phyloP scores from a whole-genome alignment of 2,329 filamentous ascomycete genomes.

The Leptodontidium sp. region DNA sequence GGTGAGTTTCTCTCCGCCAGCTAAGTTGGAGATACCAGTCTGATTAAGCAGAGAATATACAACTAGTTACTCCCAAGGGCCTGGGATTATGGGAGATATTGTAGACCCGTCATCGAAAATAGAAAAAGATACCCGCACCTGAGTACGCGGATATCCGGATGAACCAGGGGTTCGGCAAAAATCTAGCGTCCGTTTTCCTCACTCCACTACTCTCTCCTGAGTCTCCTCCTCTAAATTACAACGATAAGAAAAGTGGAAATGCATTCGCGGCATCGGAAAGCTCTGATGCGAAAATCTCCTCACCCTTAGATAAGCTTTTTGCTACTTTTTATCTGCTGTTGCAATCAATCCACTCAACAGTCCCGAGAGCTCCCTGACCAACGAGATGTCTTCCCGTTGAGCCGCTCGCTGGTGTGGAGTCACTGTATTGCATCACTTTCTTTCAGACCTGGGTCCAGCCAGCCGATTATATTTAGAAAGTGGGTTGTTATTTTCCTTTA shows the following conservation, averaged over 20 bases:
- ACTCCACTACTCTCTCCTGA: background rate
- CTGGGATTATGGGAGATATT: background rate
- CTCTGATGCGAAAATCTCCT: conserved; percentile 17
- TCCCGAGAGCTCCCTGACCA: conserved; percentile 4
- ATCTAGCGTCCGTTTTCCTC: too few relatives aligned
- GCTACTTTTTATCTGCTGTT: background rate
- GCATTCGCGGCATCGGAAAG: conserved; percentile 21
- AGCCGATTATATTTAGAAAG: conserved; percentile 16
- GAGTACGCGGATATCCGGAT: conserved; percentile 15
- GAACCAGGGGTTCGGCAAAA: background rate
- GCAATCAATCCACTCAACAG: background rate
- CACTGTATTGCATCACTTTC: conserved; percentile 1
- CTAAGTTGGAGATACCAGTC: background rate
- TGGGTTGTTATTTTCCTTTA: background rate
- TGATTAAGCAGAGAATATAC: conserved; percentile 3
- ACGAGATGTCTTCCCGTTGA: conserved; percentile 11
- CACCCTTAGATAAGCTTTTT: conserved; percentile 22
- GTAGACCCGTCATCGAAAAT: background rate
- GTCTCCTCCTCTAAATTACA: background rate
- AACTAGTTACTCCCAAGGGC: background rate
- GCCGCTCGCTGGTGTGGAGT: conserved; percentile 10
- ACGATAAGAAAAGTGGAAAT: conserved; percentile 19
- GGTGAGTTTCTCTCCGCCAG: background rate
- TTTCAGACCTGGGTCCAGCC: background rate
- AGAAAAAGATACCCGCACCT: conserved; percentile 17